Evolutionary conservation across 345 rosid species (phyloP).

Genomic region (Brassica cretica): DNA sequence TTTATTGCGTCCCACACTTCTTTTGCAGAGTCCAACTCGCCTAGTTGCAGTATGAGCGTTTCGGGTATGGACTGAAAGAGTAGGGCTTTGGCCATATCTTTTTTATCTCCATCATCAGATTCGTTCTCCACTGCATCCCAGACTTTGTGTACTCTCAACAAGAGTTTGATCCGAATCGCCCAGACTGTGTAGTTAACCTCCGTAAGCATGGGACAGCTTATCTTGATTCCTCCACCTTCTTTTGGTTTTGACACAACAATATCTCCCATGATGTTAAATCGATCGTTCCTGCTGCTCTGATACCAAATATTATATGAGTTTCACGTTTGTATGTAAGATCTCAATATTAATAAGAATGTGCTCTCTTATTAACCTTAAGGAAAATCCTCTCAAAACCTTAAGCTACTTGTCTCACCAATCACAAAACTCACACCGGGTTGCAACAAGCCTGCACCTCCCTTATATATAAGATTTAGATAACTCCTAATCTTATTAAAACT

Average conservation of each 20-base stretch:
- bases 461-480: too few species aligned
- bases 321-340: not conserved
- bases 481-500: too few species aligned
- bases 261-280: not conserved
- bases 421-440: not conserved
- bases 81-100: not conserved
- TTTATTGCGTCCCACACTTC: not conserved
- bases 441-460: not conserved
- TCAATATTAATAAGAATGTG: not conserved
- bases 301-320: not conserved
- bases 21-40: not conserved
- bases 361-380: not conserved
- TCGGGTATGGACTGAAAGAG: not conserved
- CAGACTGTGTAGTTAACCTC: not conserved
- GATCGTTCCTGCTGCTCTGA: not conserved
- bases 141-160: not conserved
- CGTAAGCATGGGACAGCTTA: not conserved
- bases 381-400: not conserved
- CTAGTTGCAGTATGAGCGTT: not conserved
- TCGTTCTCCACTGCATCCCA: not conserved
- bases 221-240: not conserved
- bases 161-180: not conserved
- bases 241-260: not conserved
- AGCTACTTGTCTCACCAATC: not conserved
- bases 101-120: not conserved